Percentiles rank a stretch among this genome's conserved stretches.
These are phyloP conservation scores for Phoma sp. DNA, from an alignment of 2,329 filamentous ascomycete species.

Conservation along the genomic window DNA sequence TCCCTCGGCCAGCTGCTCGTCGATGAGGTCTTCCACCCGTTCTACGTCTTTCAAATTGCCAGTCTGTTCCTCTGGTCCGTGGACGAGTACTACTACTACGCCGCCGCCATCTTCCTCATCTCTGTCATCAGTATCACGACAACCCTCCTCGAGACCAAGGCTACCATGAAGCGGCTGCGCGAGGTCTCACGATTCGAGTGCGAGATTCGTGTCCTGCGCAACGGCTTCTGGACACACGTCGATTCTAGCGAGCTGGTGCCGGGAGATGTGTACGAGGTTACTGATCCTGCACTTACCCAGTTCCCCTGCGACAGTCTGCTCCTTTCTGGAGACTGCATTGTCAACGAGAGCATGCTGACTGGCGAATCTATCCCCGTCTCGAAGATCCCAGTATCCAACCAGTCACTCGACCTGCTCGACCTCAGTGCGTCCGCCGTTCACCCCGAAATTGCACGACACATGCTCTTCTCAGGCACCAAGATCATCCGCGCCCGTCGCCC, in stretches of 20 bases:
- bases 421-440: conserved; percentile 82
- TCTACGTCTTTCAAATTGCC: conserved; percentile 97
- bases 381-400: conserved; percentile 83
- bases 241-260: conserved; percentile 89
- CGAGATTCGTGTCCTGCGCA: conserved; percentile 89
- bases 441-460: conserved; percentile 83
- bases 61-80: conserved; percentile 94
- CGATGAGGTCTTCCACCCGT: conserved; percentile 96
- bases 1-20: conserved; percentile 80
- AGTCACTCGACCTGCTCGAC: conserved; percentile 78
- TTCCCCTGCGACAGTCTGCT: conserved; percentile 93
- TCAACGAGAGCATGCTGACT: conserved; percentile 99
- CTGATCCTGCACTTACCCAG: conserved; percentile 85
- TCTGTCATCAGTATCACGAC: conserved; percentile 90
- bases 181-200: conserved; percentile 96
- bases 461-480: conserved; percentile 94
- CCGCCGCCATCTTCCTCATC: conserved; percentile 91
- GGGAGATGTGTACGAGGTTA: conserved; percentile 95
- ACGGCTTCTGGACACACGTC: conserved; percentile 93
- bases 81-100: conserved; percentile 98
- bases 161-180: conserved; percentile 88
- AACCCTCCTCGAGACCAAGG: conserved; percentile 87
- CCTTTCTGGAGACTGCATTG: conserved; percentile 93
- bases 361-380: conserved; percentile 96
- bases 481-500: conserved; percentile 90